phyloP scores from a whole-genome alignment of 2,329 filamentous ascomycete genomes.

The Trichoderma sp. region DNA sequence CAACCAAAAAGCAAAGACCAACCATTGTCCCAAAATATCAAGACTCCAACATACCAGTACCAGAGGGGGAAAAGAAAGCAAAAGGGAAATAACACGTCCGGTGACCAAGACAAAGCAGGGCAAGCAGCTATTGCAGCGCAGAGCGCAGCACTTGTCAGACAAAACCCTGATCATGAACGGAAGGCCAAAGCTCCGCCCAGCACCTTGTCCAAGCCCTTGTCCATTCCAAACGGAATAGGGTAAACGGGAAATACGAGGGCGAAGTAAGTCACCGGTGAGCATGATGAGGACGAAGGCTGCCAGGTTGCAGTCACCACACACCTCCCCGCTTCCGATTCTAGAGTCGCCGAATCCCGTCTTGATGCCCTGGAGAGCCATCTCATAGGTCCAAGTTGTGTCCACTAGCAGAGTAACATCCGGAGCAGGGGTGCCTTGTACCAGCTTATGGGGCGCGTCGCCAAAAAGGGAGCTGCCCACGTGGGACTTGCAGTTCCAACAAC shows the following conservation, averaged over 20 bases:
- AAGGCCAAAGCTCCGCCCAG: neutral
- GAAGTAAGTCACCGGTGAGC: neutral
- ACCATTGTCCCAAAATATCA: neutral
- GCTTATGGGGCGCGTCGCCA: conserved; percentile 32
- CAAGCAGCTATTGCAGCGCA: neutral
- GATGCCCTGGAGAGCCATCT: neutral
- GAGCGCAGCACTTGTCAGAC: neutral
- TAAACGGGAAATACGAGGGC: neutral
- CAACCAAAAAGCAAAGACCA: neutral
- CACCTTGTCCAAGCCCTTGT: neutral
- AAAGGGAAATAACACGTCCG: neutral
- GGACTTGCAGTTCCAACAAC: conserved; percentile 31
- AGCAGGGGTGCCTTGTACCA: conserved; percentile 21
- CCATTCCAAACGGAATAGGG: neutral
- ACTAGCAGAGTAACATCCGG: neutral
- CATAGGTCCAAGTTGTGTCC: neutral
- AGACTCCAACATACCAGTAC: neutral
- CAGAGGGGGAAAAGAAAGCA: neutral
- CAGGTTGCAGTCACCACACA: neutral
- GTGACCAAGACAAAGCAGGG: neutral
- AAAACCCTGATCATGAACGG: neutral
- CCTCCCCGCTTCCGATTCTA: neutral
- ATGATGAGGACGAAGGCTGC: neutral
- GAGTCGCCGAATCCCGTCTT: neutral
- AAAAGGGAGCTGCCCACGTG: conserved; percentile 35